Evolutionary conservation across 2,329 filamentous ascomycete genomes (phyloP), one percentile per base, ranked within the genome.

Genomic region (Alternaria panax): DNA sequence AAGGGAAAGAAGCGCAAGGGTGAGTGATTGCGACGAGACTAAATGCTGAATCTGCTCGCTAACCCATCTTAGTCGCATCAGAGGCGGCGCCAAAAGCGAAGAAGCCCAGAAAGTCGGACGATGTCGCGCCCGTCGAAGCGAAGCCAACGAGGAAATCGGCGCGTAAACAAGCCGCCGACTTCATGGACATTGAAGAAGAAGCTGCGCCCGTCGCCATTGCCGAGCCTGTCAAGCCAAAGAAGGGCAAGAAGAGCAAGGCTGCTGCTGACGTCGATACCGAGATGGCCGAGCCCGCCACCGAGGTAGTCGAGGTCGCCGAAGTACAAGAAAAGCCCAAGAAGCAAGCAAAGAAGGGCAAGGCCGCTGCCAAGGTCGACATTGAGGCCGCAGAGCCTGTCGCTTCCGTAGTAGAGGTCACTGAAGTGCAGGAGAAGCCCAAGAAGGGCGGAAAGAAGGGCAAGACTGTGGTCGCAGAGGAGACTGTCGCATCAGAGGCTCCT

Each of bases 1-100:
- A 85, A 84, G 67, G 78, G 78, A 40, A 87, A 84, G 73, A 87
- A 87, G 82, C 82, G 83, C 76, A 85, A 85, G 71, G 81, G 83
- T 83, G 75, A 40, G 71, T 36, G 1, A 9, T 47, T n/a, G 25
- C 41, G 11, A 48, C 6, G 12, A 30, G 32, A 16, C 27, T 2
- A 25, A 60, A 51, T 57, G 12, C 24, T 28, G 48, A 8, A 22
- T 36, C 63, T 64, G 4, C 12, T 24, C n/a, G 47, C 64, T 62
- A 59, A 69, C 45, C 27, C 60, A 47, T 45, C 68, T 7, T 62
- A 79, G 75, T 70, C 72, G 75, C 74, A 46, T 46, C 69, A 25
- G 74, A 76, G 28, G 46, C 73, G 25, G 70, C 72, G 25, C 75
- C 75, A 41, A 77, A 75, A 55, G 70, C 77, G 45, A 79, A 79